phyloP scores from a whole-genome alignment of 306 rosid species.

The Medicago truncatula region MtrunA17r5.0-ANR NC_053043.1:4421001-4421500 shows the following conservation, averaged over 20 bases:
- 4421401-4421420: conserved; percentile 80
- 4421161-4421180: conserved; percentile 62
- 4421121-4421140: neutral
- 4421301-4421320: conserved; percentile 94
- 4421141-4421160: conserved; percentile 42
- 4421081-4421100: conserved; percentile 15
- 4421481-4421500: neutral
- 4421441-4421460: conserved; percentile 94
- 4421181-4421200: conserved; percentile 80
- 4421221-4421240: conserved; percentile 93
- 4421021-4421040: neutral
- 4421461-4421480: conserved; percentile 30
- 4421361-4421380: conserved; percentile 5
- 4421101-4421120: neutral
- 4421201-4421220: conserved; percentile 73
- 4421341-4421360: conserved; percentile 18
- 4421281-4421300: conserved; percentile 83
- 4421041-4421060: neutral
- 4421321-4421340: conserved; percentile 72
- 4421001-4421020: neutral
- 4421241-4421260: conserved; percentile 74
- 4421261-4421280: conserved; percentile 75
- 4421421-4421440: conserved; percentile 93
- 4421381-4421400: conserved; percentile 34
- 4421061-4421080: conserved; percentile 11